These are phyloP conservation scores for Eucalyptus erythrocorys DNA, from an alignment of 345 rosid species.

Conservation along the genomic window DNA sequence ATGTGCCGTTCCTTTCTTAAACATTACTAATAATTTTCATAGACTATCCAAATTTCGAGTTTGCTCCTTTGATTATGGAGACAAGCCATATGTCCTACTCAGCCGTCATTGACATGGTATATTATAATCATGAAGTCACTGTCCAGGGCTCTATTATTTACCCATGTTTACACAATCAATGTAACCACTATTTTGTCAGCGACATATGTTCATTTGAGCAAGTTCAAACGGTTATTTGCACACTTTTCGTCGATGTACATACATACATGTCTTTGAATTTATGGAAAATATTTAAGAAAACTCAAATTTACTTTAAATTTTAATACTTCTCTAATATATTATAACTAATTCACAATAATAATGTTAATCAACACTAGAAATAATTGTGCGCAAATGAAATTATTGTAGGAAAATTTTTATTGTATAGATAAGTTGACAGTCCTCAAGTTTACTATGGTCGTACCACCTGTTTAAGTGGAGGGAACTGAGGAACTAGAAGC, in stretches of 20 bases:
- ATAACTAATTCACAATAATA: neutral
- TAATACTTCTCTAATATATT: neutral
- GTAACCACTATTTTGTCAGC: neutral
- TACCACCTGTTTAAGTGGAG: neutral
- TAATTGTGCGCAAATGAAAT: neutral
- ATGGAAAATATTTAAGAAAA: neutral
- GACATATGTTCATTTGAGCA: neutral
- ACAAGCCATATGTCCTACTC: neutral
- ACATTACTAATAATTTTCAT: neutral
- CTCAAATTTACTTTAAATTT: neutral
- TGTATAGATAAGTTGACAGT: neutral
- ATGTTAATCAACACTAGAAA: neutral
- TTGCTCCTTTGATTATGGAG: neutral
- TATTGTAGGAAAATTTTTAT: neutral
- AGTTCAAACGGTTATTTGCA: neutral
- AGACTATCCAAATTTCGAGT: neutral
- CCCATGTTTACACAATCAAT: neutral
- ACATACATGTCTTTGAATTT: neutral
- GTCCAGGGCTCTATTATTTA: neutral
- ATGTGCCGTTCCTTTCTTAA: neutral
- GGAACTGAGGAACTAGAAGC: neutral
- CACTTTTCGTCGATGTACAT: neutral
- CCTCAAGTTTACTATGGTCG: neutral
- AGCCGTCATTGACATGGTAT: no score
- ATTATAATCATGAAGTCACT: neutral